Evolutionary conservation across 768 basidiomycete genomes (phyloP).

Genomic region (Terana coerulea): DNA sequence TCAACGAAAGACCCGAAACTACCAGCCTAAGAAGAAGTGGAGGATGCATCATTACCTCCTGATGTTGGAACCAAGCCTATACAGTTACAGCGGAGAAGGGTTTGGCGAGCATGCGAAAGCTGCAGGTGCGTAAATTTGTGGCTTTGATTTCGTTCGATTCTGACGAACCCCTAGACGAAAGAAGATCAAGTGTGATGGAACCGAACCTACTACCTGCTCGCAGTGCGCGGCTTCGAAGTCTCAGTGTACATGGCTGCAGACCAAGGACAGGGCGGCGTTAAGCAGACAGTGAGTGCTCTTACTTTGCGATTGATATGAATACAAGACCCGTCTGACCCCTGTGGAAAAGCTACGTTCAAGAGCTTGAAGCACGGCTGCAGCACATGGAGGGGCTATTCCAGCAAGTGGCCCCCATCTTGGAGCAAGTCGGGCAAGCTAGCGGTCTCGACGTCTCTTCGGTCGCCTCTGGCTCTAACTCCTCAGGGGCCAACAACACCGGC

Average conservation of each 20-base stretch:
- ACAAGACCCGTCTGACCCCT: background rate
- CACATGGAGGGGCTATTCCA: slow-evolving; percentile 87
- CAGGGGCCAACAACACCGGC: slow-evolving; percentile 7
- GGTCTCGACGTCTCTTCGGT: slow-evolving; percentile 27
- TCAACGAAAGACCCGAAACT: no score
- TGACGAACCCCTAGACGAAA: slow-evolving; percentile 54
- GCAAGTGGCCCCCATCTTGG: slow-evolving; percentile 76
- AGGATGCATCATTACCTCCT: slow-evolving; percentile 40
- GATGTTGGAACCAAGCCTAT: slow-evolving; percentile 67
- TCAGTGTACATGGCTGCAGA: slow-evolving; percentile 86
- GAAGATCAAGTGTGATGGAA: slow-evolving; percentile 93
- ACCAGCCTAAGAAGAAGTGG: slow-evolving; percentile 79
- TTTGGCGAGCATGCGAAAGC: slow-evolving; percentile 88
- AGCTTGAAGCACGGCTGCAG: slow-evolving; percentile 80
- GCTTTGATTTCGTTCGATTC: slow-evolving; percentile 15
- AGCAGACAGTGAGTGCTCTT: slow-evolving; percentile 73
- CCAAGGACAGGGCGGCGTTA: slow-evolving; percentile 85
- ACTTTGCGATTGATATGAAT: background rate
- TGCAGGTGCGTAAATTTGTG: slow-evolving; percentile 58
- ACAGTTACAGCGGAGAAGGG: slow-evolving; percentile 72
- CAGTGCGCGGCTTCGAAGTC: slow-evolving; percentile 74
- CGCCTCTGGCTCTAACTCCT: slow-evolving; percentile 11
- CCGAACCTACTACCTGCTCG: slow-evolving; percentile 73
- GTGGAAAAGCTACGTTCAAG: slow-evolving; percentile 74
- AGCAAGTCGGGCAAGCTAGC: slow-evolving; percentile 61